phyloP scores from a whole-genome alignment of 805 yeast genomes.

The Wickerhamiella qilinensis region DNA sequence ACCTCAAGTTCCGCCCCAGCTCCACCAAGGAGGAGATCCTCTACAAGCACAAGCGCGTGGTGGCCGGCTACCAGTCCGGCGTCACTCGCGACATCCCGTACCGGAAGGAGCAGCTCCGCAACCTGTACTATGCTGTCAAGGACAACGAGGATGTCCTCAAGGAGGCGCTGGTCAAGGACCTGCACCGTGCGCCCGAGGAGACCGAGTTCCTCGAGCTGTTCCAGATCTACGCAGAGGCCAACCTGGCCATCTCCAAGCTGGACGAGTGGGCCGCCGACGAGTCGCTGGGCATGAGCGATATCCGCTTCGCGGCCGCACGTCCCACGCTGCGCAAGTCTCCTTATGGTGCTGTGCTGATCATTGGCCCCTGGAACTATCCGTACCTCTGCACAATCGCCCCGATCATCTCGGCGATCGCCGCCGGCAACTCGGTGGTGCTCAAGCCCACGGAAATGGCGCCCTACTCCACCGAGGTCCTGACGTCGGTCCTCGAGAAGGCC shows the following conservation, averaged over 20 bases:
- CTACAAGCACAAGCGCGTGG: constrained; percentile 28
- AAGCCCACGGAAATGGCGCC: constrained; percentile 69
- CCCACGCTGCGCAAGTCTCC: constrained; percentile 19
- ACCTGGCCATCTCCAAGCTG: constrained; percentile 41
- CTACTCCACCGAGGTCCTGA: constrained; percentile 36
- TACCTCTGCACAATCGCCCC: constrained; percentile 46
- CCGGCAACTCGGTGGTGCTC: constrained; percentile 65
- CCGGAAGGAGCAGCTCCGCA: constrained; percentile 48
- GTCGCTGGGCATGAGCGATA: constrained; percentile 14
- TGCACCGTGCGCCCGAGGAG: constrained; percentile 50
- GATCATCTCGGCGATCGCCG: constrained; percentile 64
- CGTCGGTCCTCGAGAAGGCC: constrained; percentile 36
- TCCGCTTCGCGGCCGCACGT: constrained; percentile 11
- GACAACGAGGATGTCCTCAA: constrained; percentile 41
- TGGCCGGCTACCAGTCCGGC: constrained; percentile 27
- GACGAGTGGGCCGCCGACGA: constrained; percentile 45
- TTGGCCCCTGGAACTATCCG: constrained; percentile 76
- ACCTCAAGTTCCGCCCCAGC: constrained; percentile 1
- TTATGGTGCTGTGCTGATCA: constrained; percentile 52
- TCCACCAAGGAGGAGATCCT: constrained; percentile 29
- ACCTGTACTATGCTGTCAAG: constrained; percentile 44
- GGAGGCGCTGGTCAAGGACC: constrained; percentile 48
- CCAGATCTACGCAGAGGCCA: constrained; percentile 36
- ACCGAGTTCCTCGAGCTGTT: constrained; percentile 42
- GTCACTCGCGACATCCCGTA: constrained; percentile 36